Base-by-base conservation (phyloP, 192 early-diverging fungal genomes). In the Glomus cerebriforme region DNA sequence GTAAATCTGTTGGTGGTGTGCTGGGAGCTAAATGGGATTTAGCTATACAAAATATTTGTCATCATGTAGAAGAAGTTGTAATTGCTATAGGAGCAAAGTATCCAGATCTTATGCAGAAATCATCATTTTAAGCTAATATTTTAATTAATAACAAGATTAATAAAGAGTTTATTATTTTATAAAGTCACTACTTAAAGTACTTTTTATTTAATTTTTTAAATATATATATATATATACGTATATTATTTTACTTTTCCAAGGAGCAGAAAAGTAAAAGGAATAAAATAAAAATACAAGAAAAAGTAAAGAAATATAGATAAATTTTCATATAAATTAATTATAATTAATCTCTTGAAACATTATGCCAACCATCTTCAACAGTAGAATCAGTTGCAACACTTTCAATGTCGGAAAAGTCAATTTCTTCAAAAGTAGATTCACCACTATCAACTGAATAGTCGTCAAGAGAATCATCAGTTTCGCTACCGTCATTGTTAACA, bases 41-140 rank as follows among this genome's bases (percentile, higher is more conserved):
- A 31, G 85, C 85, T 2, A 90, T 91, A 22, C 88, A 89, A 65
- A 79, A 84, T 64, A 78, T 91, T 19, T 91, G 90, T 73, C 86
- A 86, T 43, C 87, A 88, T 54, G 85, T 91, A 47, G 90, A 91
- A 78, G 84, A 87, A 19, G 76, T 89, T 27, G 85, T 90, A 19
- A 84, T 80, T 1, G 74, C 79, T 5, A 90, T 91, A 74, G 83
- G 86, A 35, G 74, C 82, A 24, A 86, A 86, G 67, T 86, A 89
- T 66, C 88, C 89, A 24, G 82, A 81, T 1, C 37, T 78, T 15
- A 59, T 69, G 47, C 66, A 69, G 17, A 78, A 49, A 32, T 39
- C 75, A 15, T 12, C 62, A 2, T 64, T 64, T 29, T 64, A 64
- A 15, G 1, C 9, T 43, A 12, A 10, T 43, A 8, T 43, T 9